A percentile compares a stretch with the other conserved stretches of the same genome.
Conservation (phyloP, 2,329 filamentous ascomycete species). For the Alternaria consortialis region DNA sequence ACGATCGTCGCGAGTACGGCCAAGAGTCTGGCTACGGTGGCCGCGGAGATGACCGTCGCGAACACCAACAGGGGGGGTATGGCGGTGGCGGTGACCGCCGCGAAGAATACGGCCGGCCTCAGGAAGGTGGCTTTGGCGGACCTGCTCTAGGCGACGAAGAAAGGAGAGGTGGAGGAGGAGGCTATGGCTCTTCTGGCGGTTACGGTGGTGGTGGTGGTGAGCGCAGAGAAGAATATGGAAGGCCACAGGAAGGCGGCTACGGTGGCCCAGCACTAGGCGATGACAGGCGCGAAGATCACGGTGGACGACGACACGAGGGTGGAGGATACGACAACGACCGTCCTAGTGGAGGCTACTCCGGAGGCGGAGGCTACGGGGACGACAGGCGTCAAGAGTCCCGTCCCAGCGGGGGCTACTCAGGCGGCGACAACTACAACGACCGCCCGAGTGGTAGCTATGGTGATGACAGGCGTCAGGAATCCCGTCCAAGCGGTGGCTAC, state of each 20-base stretch:
- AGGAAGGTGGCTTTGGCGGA: conserved; percentile 24
- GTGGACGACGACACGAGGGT: conserved; percentile 19
- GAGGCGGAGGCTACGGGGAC: conserved; percentile 14
- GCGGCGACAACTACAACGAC: conserved; percentile 13
- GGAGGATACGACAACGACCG: conserved; percentile 6
- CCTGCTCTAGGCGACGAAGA: conserved; percentile 18
- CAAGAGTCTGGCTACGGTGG: conserved; percentile 22
- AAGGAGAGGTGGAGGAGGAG: conserved; percentile 14
- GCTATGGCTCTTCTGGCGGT: conserved; percentile 13
- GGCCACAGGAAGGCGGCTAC: conserved; percentile 14
- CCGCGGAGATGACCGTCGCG: conserved; percentile 26
- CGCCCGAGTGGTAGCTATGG: conserved; percentile 17
- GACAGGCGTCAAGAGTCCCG: conserved; percentile 10
- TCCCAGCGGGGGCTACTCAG: conserved; percentile 2
- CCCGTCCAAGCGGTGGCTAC: neutral
- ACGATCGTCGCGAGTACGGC: conserved; percentile 28
- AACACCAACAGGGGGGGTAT: conserved; percentile 22
- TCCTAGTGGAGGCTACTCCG: conserved; percentile 6
- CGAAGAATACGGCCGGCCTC: conserved; percentile 28
- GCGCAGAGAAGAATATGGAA: conserved; percentile 21
- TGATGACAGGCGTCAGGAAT: conserved; percentile 11
- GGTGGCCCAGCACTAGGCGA: conserved; percentile 8
- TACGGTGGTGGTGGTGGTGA: conserved; percentile 18
- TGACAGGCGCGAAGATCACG: conserved; percentile 17
- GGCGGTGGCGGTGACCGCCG: conserved; percentile 28